Conservation (phyloP, 2,329 filamentous ascomycete species). For the Xylaria sp. region DNA sequence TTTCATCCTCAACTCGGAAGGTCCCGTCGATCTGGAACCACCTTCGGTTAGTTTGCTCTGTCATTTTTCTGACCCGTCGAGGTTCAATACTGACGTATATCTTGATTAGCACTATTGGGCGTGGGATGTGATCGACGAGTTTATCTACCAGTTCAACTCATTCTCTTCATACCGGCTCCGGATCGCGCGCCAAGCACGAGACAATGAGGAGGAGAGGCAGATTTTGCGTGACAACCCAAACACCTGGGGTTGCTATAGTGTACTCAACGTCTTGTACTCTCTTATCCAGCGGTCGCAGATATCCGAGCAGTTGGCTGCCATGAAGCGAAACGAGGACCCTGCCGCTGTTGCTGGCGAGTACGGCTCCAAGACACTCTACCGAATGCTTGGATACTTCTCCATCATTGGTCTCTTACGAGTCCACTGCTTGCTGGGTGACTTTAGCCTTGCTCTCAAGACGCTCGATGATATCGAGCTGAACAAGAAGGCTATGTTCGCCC, state of each 20-base stretch:
- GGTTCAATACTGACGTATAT: slow-evolving; percentile 39
- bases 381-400: slow-evolving; percentile 99
- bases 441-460: slow-evolving; percentile 97
- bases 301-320: slow-evolving; percentile 93
- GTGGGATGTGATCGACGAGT: slow-evolving; percentile 99
- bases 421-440: slow-evolving; percentile 96
- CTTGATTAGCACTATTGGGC: slow-evolving; percentile 94
- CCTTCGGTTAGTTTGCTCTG: slow-evolving; percentile 78
- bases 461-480: slow-evolving; percentile 99
- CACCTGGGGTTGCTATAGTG: slow-evolving; percentile 99
- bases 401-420: slow-evolving; percentile 97
- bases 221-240: slow-evolving; percentile 96
- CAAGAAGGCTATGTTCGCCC: slow-evolving; percentile 99
- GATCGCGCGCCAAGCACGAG: slow-evolving; percentile 78
- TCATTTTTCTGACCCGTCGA: neutral
- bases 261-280: slow-evolving; percentile 98
- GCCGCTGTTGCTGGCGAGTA: slow-evolving; percentile 92
- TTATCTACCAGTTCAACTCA: slow-evolving; percentile 99
- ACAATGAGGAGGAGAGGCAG: slow-evolving; percentile 92
- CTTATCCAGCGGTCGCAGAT: slow-evolving; percentile 98
- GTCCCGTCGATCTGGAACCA: slow-evolving; percentile 96
- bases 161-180: slow-evolving; percentile 97
- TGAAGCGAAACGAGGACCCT: slow-evolving; percentile 93
- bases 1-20: slow-evolving; percentile 98
- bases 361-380: slow-evolving; percentile 91